Percentiles rank a stretch among this genome's conserved stretches.
These are phyloP conservation scores for Miscanthus lutarioriparius DNA, from an alignment of 176 grass and related monocot species.

Conservation along the genomic window DNA sequence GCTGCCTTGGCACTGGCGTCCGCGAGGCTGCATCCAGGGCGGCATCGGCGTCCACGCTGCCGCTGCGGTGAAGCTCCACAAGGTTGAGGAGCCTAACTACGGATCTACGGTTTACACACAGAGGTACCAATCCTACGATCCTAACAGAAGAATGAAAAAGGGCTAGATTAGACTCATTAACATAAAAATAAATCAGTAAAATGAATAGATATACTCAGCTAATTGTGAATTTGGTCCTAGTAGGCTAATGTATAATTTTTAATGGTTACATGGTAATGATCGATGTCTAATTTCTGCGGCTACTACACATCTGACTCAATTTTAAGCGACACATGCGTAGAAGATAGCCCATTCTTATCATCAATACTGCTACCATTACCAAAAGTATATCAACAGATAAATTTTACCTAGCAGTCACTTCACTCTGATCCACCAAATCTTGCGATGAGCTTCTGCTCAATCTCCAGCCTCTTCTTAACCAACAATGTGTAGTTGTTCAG, in stretches of 20 bases:
- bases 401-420: neutral
- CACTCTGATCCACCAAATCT: constrained; percentile 18
- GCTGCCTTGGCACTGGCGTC: too few relatives aligned
- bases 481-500: constrained; percentile 45
- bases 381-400: neutral
- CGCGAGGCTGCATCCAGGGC: too few relatives aligned
- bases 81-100: too few relatives aligned
- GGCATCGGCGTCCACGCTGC: too few relatives aligned
- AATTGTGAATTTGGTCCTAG: neutral
- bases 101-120: too few relatives aligned
- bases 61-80: too few relatives aligned
- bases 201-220: neutral
- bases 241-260: neutral
- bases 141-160: neutral
- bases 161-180: neutral
- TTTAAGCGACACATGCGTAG: neutral
- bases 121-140: too few relatives aligned
- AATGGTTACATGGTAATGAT: neutral
- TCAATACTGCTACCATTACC: too few relatives aligned
- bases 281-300: too few relatives aligned
- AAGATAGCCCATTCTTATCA: neutral
- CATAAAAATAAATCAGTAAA: neutral
- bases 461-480: constrained; percentile 52
- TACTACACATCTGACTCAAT: neutral
- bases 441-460: constrained; percentile 50